Evolutionary conservation across 1,284 basidiomycete genomes (phyloP).

Genomic region (Mycosarcoma mackinlayi): DNA sequence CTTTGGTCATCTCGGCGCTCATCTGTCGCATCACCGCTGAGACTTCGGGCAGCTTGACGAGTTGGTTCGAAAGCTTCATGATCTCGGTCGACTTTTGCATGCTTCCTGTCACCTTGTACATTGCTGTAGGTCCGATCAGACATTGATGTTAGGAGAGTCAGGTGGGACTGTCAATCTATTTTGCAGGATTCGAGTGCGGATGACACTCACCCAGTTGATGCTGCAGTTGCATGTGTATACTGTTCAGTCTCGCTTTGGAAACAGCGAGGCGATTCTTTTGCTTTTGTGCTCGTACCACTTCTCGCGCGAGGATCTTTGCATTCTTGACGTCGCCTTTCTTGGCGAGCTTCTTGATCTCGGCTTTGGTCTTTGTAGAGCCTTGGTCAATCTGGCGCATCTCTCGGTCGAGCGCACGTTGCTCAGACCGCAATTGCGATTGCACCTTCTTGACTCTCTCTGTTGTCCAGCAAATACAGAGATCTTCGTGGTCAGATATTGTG

Average conservation of each 20-base stretch:
- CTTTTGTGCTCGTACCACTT: conserved; percentile 93
- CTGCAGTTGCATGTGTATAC: conserved; percentile 87
- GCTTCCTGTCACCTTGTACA: conserved; percentile 95
- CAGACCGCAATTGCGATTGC: conserved; percentile 60
- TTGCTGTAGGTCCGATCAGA: conserved; percentile 73
- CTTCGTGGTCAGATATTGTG: background rate
- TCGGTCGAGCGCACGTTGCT: conserved; percentile 61
- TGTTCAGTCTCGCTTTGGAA: conserved; percentile 90
- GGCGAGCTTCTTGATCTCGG: conserved; percentile 88
- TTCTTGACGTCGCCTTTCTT: conserved; percentile 91
- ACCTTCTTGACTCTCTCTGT: conserved; percentile 60
- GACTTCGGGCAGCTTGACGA: conserved; percentile 91
- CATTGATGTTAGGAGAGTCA: background rate
- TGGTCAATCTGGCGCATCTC: conserved; percentile 77
- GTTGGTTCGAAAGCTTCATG: conserved; percentile 94
- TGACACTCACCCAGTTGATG: conserved; percentile 85
- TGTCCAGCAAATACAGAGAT: too few relatives aligned
- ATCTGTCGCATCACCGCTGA: conserved; percentile 93
- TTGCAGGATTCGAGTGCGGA: background rate
- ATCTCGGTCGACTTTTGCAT: conserved; percentile 98
- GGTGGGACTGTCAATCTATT: too few relatives aligned
- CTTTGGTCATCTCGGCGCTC: conserved; percentile 99
- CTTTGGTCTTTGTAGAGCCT: conserved; percentile 82
- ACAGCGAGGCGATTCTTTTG: conserved; percentile 92
- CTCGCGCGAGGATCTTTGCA: conserved; percentile 87